Evolutionary conservation across 2,329 filamentous ascomycete species (phyloP).

Genomic region (Elsinoe necatrix): DNA sequence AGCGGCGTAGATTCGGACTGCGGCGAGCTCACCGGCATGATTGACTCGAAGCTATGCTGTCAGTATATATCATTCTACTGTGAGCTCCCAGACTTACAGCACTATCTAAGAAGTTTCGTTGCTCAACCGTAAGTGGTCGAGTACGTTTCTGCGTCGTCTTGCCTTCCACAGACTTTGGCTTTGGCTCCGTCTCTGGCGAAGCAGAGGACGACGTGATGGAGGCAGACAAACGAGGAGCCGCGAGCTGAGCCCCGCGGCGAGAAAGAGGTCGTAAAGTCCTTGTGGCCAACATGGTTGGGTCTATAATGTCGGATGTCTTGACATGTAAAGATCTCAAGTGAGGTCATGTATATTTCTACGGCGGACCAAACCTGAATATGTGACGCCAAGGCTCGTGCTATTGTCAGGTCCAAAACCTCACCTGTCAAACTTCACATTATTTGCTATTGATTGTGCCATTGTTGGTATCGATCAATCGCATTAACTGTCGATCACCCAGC

Average conservation of each 20-base stretch:
- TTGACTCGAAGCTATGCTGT: slow-evolving; percentile 70
- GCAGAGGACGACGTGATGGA: slow-evolving; percentile 18
- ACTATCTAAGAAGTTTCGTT: slow-evolving; percentile 66
- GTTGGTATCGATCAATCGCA: slow-evolving; percentile 9
- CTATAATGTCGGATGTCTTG: neutral
- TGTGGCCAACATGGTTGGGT: neutral
- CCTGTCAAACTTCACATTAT: neutral
- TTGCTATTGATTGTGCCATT: slow-evolving; percentile 13
- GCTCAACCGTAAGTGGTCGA: slow-evolving; percentile 53
- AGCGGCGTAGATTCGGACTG: slow-evolving; percentile 83
- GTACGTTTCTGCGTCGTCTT: slow-evolving; percentile 17
- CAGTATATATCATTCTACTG: too few relatives aligned
- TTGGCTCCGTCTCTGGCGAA: slow-evolving; percentile 19
- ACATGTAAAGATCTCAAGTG: neutral
- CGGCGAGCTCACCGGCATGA: slow-evolving; percentile 94
- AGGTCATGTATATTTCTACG: slow-evolving; percentile 7
- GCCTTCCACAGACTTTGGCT: slow-evolving; percentile 10
- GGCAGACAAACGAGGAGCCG: neutral
- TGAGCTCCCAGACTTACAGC: slow-evolving; percentile 47
- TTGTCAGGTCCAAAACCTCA: neutral
- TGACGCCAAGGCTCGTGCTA: neutral
- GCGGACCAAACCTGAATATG: neutral
- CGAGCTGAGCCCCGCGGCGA: neutral
- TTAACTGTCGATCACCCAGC: slow-evolving; percentile 8
- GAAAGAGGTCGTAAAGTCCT: neutral